phyloP scores from a whole-genome alignment of 208 protist genomes.

The Trypanosoma boissoni region DNA sequence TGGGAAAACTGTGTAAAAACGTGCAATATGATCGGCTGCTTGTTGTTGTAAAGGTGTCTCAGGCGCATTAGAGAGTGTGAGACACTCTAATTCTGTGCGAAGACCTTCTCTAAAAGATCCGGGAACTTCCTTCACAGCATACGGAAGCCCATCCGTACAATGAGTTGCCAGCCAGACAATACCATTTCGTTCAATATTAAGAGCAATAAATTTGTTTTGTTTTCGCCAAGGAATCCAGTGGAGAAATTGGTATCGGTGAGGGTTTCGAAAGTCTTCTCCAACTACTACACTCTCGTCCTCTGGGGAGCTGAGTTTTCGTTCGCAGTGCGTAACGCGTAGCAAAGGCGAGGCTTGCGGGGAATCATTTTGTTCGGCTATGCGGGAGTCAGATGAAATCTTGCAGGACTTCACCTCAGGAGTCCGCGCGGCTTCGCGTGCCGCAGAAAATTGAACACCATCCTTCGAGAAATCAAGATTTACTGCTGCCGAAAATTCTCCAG shows the following conservation, averaged over 20 bases:
- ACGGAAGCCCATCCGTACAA: constrained; percentile 48
- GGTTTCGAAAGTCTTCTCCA: constrained; percentile 46
- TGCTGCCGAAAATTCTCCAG: too few species aligned
- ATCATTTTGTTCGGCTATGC: too few species aligned
- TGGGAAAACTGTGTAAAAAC: constrained; percentile 37
- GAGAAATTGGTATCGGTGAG: constrained; percentile 62
- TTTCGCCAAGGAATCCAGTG: constrained; percentile 29
- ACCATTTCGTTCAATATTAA: constrained; percentile 51
- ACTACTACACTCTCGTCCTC: constrained; percentile 12
- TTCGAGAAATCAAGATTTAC: too few species aligned
- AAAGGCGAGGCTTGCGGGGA: not conserved
- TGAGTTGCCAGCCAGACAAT: constrained; percentile 56
- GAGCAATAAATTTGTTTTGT: constrained; percentile 27
- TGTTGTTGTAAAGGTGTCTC: constrained; percentile 18
- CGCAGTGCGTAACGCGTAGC: not conserved
- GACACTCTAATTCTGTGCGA: constrained; percentile 32
- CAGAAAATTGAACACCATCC: too few species aligned
- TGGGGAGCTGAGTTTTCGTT: not conserved
- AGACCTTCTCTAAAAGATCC: constrained; percentile 15
- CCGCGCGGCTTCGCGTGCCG: too few species aligned
- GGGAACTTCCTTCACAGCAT: constrained; percentile 65
- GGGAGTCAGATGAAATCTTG: too few species aligned
- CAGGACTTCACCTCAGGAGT: too few species aligned
- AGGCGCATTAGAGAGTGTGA: constrained; percentile 31
- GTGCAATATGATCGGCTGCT: constrained; percentile 33